Conservation (phyloP, 2,329 filamentous ascomycete genomes). For the Colletotrichum sp. region DNA sequence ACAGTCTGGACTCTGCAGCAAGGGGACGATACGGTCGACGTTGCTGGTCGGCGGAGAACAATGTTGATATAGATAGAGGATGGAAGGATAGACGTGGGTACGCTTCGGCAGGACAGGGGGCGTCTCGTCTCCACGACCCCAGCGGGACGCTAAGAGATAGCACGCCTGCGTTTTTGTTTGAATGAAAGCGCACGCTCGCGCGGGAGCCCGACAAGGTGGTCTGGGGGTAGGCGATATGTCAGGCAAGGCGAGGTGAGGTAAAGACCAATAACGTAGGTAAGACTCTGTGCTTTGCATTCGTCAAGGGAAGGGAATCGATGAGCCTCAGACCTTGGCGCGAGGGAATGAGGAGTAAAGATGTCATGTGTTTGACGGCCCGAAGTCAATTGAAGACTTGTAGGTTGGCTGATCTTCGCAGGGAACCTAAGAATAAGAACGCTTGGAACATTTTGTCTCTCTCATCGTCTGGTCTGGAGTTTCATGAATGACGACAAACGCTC, state of each 20-base stretch:
- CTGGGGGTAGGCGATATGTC: not conserved
- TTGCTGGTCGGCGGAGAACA: not conserved
- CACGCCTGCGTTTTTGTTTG: not conserved
- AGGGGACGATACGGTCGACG: not conserved
- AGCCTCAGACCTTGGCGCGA: not conserved
- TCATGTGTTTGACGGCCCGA: not conserved
- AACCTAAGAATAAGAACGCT: not conserved
- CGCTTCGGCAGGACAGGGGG: not conserved
- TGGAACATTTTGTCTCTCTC: not conserved
- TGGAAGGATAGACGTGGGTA: not conserved
- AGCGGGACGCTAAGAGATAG: not conserved
- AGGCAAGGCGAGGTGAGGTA: not conserved
- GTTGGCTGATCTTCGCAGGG: not conserved
- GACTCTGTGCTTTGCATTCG: not conserved
- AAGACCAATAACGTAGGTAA: not conserved
- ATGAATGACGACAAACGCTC: conserved; percentile 1
- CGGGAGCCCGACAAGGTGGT: not conserved
- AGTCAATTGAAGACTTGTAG: not conserved
- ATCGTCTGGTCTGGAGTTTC: not conserved
- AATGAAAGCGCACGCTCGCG: not conserved
- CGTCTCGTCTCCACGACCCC: not conserved
- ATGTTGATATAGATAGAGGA: not conserved
- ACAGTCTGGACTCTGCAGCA: not conserved
- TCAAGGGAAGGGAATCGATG: not conserved
- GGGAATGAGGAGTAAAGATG: not conserved